Conservation (phyloP, 495 filamentous ascomycete species). For the Penicillium turbatum region DNA sequence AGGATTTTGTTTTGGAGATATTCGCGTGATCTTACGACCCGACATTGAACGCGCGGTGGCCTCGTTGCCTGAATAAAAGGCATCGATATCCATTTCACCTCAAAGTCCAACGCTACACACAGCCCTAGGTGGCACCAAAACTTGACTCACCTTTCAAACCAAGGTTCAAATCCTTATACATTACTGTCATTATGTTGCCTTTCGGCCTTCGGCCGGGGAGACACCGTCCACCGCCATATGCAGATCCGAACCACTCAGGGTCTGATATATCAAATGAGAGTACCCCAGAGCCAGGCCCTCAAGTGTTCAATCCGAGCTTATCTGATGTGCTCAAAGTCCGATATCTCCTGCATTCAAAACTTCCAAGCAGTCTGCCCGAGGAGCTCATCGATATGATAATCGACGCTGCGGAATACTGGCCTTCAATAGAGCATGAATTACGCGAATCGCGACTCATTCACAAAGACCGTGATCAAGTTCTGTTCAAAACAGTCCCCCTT, state of each 20-base stretch:
- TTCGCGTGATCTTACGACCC: not conserved
- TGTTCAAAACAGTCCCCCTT: conserved; percentile 38
- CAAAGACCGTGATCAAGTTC: conserved; percentile 37
- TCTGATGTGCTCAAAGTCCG: conserved; percentile 37
- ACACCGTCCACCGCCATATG: not conserved
- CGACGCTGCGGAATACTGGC: conserved; percentile 71
- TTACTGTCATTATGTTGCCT: not conserved
- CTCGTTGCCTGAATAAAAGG: not conserved
- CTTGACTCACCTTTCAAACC: not conserved
- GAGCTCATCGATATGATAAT: conserved; percentile 66
- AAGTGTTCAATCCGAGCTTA: conserved; percentile 24
- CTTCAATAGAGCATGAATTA: conserved; percentile 35
- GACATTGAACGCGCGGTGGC: not conserved
- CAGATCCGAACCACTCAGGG: not conserved
- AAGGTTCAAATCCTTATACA: not conserved
- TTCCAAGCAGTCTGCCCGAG: conserved; percentile 44
- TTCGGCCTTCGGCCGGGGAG: not conserved
- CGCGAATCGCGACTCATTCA: conserved; percentile 22
- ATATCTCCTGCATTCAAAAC: conserved; percentile 37
- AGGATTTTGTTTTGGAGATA: not conserved
- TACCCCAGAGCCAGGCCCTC: not conserved
- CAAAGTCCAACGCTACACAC: not conserved
- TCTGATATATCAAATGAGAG: not conserved
- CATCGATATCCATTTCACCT: not conserved
- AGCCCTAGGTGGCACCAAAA: not conserved